Conservation (phyloP, 352 stramenopile species). For the Lagenidium giganteum region DNA sequence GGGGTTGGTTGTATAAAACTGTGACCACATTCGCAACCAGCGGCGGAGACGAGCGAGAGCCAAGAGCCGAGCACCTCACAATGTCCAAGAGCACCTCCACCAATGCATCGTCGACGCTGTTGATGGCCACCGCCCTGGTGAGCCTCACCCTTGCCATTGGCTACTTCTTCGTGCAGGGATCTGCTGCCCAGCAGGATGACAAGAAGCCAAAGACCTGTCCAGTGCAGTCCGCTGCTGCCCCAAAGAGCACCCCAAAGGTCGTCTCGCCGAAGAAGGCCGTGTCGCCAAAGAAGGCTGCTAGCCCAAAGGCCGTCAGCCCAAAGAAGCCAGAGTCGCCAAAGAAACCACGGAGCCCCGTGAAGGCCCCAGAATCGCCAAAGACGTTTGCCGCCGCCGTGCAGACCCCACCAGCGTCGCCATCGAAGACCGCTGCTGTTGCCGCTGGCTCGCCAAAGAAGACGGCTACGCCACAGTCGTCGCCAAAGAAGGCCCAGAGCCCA, state of each 20-base stretch:
- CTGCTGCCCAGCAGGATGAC: constrained; percentile 14
- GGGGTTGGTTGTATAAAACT: too few relatives aligned
- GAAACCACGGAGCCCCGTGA: constrained; percentile 1
- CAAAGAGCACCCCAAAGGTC: not conserved
- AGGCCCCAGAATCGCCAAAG: constrained; percentile 4
- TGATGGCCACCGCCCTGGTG: constrained; percentile 58
- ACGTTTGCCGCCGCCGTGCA: not conserved
- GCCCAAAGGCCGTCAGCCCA: constrained; percentile 1
- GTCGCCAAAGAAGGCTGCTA: constrained; percentile 21
- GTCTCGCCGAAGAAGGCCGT: constrained; percentile 15
- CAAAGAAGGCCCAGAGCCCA: constrained; percentile 16
- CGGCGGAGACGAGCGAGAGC: too few relatives aligned
- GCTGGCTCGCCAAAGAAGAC: constrained; percentile 4
- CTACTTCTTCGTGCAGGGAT: constrained; percentile 50
- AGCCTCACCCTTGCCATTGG: constrained; percentile 52
- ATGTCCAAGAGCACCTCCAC: too few relatives aligned
- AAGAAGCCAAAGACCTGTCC: too few relatives aligned
- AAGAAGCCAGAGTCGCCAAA: constrained; percentile 11
- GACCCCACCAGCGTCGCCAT: constrained; percentile 2
- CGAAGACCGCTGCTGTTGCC: constrained; percentile 10
- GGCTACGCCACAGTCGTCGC: constrained; percentile 13
- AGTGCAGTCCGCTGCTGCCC: too few relatives aligned
- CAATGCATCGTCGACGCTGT: too few relatives aligned
- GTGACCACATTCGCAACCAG: too few relatives aligned
- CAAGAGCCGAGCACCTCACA: too few relatives aligned